Base-by-base conservation (phyloP, 768 basidiomycete species). In the Suillus paluster region DNA sequence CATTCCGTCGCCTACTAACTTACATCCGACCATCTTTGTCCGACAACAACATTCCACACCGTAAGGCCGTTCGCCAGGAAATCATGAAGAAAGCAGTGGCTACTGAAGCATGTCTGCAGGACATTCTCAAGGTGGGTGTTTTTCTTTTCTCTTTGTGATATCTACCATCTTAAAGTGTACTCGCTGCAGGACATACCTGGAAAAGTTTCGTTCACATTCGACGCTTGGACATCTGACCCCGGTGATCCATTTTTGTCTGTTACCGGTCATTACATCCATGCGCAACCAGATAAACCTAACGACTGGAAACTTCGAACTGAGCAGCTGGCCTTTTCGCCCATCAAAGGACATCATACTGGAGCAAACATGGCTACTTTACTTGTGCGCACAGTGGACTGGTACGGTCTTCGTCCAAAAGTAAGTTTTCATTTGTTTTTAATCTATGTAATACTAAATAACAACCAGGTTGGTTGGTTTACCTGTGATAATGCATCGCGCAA, bases 181-280 rank as follows among this genome's bases (percentile, higher is more conserved):
- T 1, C 38, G 15, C 5, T 39, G 39, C 21, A 46, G 23, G 45
- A 46, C 12, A 46, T 23, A 46, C 23, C 45, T 46, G 45, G 45
- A 5, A 46, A 46, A 46, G 46, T 62, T n/a, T 63, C 46, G 15
- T 42, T 64, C 9, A 67, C 64, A 0, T 67, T 68, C 21, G 65
- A 70, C 57, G 53, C 52, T 12, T 63, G 69, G 67, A 65, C 48
- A 41, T 68, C 63, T 5, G 59, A 64, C 14, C 48, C 50, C 10
- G 57, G 67, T 11, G 61, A 66, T 14, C 67, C 67, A 4, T 64
- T 65, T 49, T 21, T 69, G 17, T 64, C 63, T 5, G 59, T 70
- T 4, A 68, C 69, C 6, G 67, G 66, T 2, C 69, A 68, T 41
- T 68, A 67, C 57, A 61, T 67, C 14, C 45, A 46, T 3, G 2